Conservation (phyloP, 2,329 filamentous ascomycete genomes). For the Thermothelomyces thermophilus region DNA sequence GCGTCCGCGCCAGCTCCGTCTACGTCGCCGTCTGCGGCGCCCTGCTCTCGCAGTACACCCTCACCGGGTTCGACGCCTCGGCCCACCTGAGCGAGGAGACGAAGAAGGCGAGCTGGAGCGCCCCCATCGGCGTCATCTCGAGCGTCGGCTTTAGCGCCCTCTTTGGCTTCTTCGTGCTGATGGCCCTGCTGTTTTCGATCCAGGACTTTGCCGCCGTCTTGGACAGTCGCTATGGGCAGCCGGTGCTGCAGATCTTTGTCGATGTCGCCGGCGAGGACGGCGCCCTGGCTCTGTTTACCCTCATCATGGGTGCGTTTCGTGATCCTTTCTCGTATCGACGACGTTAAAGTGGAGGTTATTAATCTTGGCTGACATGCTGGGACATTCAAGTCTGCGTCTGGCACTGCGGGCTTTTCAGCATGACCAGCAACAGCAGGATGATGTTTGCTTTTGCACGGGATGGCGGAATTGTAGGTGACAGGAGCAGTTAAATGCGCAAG, state of each 20-base stretch:
- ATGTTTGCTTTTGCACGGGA: slow-evolving; percentile 54
- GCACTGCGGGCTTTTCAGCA: slow-evolving; percentile 53
- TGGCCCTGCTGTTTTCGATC: slow-evolving; percentile 52
- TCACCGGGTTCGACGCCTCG: slow-evolving; percentile 24
- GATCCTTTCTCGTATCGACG: not conserved
- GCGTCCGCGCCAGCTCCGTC: slow-evolving; percentile 43
- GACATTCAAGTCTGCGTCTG: slow-evolving; percentile 53
- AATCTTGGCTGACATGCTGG: no score
- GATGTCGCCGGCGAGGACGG: slow-evolving; percentile 50
- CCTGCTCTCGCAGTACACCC: slow-evolving; percentile 46
- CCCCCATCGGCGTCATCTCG: slow-evolving; percentile 51
- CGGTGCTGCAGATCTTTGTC: slow-evolving; percentile 52
- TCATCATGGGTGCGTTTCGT: slow-evolving; percentile 41
- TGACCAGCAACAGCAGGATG: slow-evolving; percentile 53
- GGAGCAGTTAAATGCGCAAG: no score
- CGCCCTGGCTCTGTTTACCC: slow-evolving; percentile 47
- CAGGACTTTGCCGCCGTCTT: slow-evolving; percentile 48
- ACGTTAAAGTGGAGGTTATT: no score
- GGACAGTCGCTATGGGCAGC: slow-evolving; percentile 41
- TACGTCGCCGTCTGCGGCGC: slow-evolving; percentile 50
- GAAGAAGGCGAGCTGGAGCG: slow-evolving; percentile 48
- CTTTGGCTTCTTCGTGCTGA: slow-evolving; percentile 54
- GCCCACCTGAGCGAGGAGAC: slow-evolving; percentile 55
- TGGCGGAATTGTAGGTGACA: slow-evolving; percentile 39
- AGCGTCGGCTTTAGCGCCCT: slow-evolving; percentile 49